Percentiles rank a stretch among this genome's conserved stretches.
phyloP scores from a whole-genome alignment of 2,329 filamentous ascomycete genomes.

The Sphaerulina musiva region DNA sequence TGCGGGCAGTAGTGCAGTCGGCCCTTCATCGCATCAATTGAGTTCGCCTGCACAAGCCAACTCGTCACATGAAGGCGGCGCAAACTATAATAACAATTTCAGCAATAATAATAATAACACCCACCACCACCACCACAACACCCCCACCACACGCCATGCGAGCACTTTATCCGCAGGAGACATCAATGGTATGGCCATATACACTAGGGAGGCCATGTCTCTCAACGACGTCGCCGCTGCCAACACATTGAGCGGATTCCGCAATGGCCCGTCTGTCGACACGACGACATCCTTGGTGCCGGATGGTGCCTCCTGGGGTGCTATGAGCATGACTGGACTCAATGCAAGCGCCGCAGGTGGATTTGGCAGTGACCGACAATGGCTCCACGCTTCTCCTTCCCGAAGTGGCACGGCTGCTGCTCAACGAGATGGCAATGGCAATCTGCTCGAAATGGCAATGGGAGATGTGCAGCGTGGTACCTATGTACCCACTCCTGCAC shows the following conservation, averaged over 20 bases:
- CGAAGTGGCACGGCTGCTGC: not conserved
- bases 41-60: not conserved
- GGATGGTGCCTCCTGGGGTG: slow-evolving; percentile 4
- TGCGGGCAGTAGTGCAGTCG: not conserved
- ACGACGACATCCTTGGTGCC: slow-evolving; percentile 5
- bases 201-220: slow-evolving; percentile 5
- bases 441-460: not conserved
- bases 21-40: not conserved
- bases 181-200: slow-evolving; percentile 8
- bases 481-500: not conserved
- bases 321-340: slow-evolving; percentile 5
- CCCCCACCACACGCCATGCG: not conserved
- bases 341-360: not conserved
- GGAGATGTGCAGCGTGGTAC: slow-evolving; percentile 2
- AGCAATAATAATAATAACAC: not conserved
- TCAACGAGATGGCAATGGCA: not conserved
- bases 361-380: slow-evolving; percentile 3
- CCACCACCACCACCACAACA: not conserved
- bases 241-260: slow-evolving; percentile 8
- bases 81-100: not conserved
- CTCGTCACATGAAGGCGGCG: not conserved
- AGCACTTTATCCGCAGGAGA: slow-evolving; percentile 1
- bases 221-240: slow-evolving; percentile 7
- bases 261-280: slow-evolving; percentile 9
- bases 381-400: not conserved